These are phyloP conservation scores for Pyrus pyrifolia DNA, from an alignment of 306 rosid species.

Conservation along the genomic window DNA sequence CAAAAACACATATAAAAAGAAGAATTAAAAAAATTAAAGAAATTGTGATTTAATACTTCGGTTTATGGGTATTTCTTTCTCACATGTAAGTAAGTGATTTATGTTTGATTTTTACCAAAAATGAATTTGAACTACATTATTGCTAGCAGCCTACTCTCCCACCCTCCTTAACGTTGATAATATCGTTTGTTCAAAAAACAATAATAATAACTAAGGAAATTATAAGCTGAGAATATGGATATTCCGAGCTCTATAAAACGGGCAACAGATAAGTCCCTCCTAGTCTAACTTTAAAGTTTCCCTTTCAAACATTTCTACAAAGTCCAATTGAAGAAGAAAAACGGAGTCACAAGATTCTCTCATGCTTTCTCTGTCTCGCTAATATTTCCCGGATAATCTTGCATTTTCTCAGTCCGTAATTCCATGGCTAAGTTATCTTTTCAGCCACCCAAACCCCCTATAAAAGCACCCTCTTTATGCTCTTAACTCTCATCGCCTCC, in stretches of 20 bases:
- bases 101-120: fast-evolving
- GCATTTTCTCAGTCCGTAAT: background rate
- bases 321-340: background rate
- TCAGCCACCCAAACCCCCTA: background rate
- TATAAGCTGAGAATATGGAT: background rate
- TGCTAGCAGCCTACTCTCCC: fast-evolving
- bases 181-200: too few species aligned
- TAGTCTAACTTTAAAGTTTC: background rate
- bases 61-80: too few species aligned
- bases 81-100: too few species aligned
- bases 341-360: background rate
- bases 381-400: background rate
- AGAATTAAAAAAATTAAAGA: too few species aligned
- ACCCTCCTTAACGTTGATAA: fast-evolving
- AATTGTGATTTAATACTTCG: too few species aligned
- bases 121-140: too few species aligned
- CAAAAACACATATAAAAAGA: too few species aligned
- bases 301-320: background rate
- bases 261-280: background rate
- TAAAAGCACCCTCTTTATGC: background rate
- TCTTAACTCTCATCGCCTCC: background rate
- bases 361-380: background rate
- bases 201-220: background rate
- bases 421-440: background rate
- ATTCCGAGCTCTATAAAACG: background rate